These are phyloP conservation scores for Alternaria solani DNA, from an alignment of 2,329 filamentous ascomycete species.

Conservation along the genomic window DNA sequence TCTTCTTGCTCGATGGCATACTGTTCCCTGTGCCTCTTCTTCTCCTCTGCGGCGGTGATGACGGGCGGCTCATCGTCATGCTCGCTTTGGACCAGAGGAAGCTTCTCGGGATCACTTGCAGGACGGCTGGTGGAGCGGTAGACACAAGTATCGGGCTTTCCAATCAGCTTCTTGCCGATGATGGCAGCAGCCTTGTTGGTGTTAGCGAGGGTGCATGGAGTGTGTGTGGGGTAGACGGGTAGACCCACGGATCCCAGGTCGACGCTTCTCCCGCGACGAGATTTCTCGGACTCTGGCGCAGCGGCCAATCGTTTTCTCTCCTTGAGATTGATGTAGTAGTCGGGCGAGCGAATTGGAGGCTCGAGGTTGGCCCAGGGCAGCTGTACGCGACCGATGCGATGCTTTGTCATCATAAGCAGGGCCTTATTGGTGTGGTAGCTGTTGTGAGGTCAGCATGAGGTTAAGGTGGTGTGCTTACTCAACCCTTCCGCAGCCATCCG, in stretches of 20 bases:
- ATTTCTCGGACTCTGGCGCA: constrained; percentile 14
- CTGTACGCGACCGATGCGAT: constrained; percentile 65
- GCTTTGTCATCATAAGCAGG: constrained; percentile 65
- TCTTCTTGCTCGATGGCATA: constrained; percentile 48
- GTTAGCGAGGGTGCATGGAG: constrained; percentile 26
- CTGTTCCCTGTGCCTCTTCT: constrained; percentile 34
- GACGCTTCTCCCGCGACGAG: constrained; percentile 31
- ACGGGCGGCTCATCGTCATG: constrained; percentile 13
- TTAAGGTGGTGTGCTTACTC: constrained; percentile 26
- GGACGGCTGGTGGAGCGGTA: constrained; percentile 25
- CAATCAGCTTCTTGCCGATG: constrained; percentile 36
- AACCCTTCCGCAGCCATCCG: constrained; percentile 18
- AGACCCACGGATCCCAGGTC: constrained; percentile 42
- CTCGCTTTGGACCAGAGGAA: constrained; percentile 21
- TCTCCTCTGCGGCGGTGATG: constrained; percentile 19
- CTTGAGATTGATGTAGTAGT: constrained; percentile 47
- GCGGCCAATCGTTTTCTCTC: constrained; percentile 20
- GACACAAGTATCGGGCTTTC: constrained; percentile 31
- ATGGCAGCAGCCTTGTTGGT: constrained; percentile 34
- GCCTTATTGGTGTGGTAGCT: constrained; percentile 67
- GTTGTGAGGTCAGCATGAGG: constrained; percentile 34
- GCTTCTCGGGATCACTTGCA: constrained; percentile 33
- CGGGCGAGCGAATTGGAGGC: constrained; percentile 65
- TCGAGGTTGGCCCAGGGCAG: constrained; percentile 66
- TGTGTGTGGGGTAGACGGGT: constrained; percentile 1